These are phyloP conservation scores for Lolium multiflorum DNA, from an alignment of 176 grass and related monocot genomes.

Conservation along the genomic window DNA sequence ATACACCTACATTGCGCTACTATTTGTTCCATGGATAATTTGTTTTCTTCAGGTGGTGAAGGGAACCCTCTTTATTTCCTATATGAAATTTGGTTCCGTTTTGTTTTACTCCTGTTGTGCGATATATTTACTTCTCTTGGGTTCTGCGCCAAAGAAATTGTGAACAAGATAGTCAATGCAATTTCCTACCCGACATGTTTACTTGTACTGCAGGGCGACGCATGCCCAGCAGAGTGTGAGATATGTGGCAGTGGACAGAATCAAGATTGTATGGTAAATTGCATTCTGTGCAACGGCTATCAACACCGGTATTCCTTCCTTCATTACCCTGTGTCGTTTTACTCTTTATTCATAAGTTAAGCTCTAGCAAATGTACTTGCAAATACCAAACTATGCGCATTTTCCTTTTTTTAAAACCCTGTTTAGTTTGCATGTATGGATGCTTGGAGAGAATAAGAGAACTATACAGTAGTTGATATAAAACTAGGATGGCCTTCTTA, in stretches of 20 bases:
- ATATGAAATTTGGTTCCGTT: neutral
- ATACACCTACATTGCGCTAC: neutral
- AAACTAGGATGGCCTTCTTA: conserved; percentile 6
- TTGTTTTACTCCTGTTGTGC: neutral
- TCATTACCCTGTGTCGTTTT: neutral
- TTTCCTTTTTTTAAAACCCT: neutral
- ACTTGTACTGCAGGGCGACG: conserved; percentile 6
- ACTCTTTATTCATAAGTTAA: conserved; percentile 1
- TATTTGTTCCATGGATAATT: neutral
- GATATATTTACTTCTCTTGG: conserved; percentile 12
- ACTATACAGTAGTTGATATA: conserved; percentile 2
- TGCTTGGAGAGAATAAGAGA: conserved; percentile 22
- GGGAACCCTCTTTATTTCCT: neutral
- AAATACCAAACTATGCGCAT: neutral
- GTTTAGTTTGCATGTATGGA: conserved; percentile 24
- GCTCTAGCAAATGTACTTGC: conserved; percentile 3
- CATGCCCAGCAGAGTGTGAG: conserved; percentile 25
- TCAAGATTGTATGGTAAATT: neutral
- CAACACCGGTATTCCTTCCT: conserved; percentile 31
- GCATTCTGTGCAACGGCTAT: conserved; percentile 6
- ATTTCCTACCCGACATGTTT: neutral
- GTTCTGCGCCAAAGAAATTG: neutral
- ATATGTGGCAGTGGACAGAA: conserved; percentile 28
- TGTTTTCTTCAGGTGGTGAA: neutral
- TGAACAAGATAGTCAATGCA: neutral